Percentiles rank a stretch among this genome's conserved stretches.
phyloP scores from a whole-genome alignment of 495 filamentous ascomycete genomes.

The Hypomontagnella submonticulosa region DNA sequence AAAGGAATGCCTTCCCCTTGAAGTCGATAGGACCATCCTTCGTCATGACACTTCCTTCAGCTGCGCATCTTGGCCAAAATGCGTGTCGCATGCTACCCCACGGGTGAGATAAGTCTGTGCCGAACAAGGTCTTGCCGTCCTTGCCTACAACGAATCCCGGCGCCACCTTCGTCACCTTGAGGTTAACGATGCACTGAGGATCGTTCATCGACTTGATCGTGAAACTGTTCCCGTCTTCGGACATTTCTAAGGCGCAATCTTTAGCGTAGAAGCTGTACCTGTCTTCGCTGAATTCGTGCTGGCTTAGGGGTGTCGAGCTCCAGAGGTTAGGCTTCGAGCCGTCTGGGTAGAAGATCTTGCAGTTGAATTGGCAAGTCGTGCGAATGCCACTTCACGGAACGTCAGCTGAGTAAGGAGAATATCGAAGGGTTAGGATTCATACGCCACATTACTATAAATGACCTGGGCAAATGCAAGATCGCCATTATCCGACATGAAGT shows the following conservation, averaged over 20 bases:
- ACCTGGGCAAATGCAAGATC: constrained; percentile 83
- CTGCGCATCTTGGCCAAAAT: constrained; percentile 89
- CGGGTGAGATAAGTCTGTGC: constrained; percentile 82
- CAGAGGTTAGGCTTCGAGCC: constrained; percentile 76
- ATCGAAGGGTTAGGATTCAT: constrained; percentile 53
- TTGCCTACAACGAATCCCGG: constrained; percentile 90
- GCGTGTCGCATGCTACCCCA: constrained; percentile 93
- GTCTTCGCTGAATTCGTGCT: constrained; percentile 85
- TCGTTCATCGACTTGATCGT: constrained; percentile 87
- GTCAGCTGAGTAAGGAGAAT: constrained; percentile 47
- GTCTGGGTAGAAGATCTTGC: constrained; percentile 84
- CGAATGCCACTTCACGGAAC: constrained; percentile 76
- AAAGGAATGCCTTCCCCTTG: constrained; percentile 79
- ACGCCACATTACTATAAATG: constrained; percentile 98
- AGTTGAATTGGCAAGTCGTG: constrained; percentile 90
- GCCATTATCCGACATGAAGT: constrained; percentile 83
- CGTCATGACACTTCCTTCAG: constrained; percentile 85
- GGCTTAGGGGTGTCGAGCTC: constrained; percentile 78
- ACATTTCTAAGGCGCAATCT: constrained; percentile 81
- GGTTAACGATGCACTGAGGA: constrained; percentile 78
- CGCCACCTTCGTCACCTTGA: constrained; percentile 77
- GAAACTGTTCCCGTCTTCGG: constrained; percentile 82
- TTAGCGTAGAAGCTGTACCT: constrained; percentile 85
- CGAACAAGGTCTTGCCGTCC: constrained; percentile 84
- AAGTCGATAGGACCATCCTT: constrained; percentile 85